Percentiles rank a stretch among this genome's conserved stretches.
These are phyloP conservation scores for Boletus tylopilopsis DNA, from an alignment of 768 basidiomycete genomes.

Conservation along the genomic window DNA sequence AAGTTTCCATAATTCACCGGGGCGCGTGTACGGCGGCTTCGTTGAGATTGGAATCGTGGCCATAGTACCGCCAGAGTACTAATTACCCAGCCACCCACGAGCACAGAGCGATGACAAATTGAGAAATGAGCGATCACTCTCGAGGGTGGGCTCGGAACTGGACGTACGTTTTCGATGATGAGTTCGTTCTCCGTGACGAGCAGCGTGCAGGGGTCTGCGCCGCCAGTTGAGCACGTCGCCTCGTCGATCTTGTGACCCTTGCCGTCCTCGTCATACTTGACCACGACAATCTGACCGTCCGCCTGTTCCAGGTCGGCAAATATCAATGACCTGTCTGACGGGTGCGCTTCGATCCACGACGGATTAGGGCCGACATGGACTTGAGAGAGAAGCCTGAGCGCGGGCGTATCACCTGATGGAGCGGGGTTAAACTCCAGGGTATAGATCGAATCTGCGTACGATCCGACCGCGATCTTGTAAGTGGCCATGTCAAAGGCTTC, in stretches of 20 bases:
- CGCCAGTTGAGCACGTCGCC: slow-evolving; percentile 45
- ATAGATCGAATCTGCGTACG: slow-evolving; percentile 61
- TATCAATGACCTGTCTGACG: slow-evolving; percentile 51
- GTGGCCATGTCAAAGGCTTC: slow-evolving; percentile 13
- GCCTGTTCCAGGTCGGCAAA: slow-evolving; percentile 64
- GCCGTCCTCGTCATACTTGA: slow-evolving; percentile 55
- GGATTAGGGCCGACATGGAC: slow-evolving; percentile 58
- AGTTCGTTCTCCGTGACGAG: slow-evolving; percentile 55
- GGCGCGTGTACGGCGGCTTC: slow-evolving; percentile 42
- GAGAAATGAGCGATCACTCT: not conserved
- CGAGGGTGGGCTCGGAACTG: not conserved
- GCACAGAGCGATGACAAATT: not conserved
- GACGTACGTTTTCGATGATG: slow-evolving; percentile 69
- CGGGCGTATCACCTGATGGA: slow-evolving; percentile 49
- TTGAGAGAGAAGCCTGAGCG: slow-evolving; percentile 43
- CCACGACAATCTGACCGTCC: slow-evolving; percentile 59
- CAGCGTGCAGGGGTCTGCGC: slow-evolving; percentile 62
- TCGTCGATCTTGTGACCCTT: slow-evolving; percentile 41
- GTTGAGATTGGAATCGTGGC: slow-evolving; percentile 52
- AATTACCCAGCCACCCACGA: not conserved
- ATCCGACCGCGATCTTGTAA: slow-evolving; percentile 52
- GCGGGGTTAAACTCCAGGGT: slow-evolving; percentile 63
- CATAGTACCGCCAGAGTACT: slow-evolving; percentile 72
- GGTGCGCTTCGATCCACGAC: slow-evolving; percentile 72
- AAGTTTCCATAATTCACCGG: slow-evolving; percentile 33